These are phyloP conservation scores for Botrytis deweyae DNA, from an alignment of 2,329 filamentous ascomycete species.

Conservation along the genomic window DNA sequence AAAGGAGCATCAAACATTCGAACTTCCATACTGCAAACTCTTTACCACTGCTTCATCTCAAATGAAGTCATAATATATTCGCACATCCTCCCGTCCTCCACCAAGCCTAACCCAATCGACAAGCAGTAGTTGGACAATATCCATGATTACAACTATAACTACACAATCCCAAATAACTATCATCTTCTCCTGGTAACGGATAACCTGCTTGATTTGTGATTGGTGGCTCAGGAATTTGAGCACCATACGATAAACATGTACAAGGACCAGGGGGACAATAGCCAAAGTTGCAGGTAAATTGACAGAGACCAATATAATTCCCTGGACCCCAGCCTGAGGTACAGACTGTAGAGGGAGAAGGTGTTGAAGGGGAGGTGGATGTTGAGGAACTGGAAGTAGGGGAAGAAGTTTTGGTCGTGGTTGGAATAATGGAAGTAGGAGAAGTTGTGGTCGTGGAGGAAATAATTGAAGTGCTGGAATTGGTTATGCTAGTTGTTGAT, in stretches of 20 bases:
- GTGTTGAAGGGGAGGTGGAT: slow-evolving; percentile 17
- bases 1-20: neutral
- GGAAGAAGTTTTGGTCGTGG: neutral
- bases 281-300: slow-evolving; percentile 35
- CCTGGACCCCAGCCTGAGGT: slow-evolving; percentile 35
- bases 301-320: slow-evolving; percentile 43
- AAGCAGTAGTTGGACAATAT: slow-evolving; percentile 35
- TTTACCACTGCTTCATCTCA: neutral
- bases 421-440: neutral
- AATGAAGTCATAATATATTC: neutral
- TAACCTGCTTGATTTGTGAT: slow-evolving; percentile 39
- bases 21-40: neutral
- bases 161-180: slow-evolving; percentile 47
- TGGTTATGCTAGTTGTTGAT: neutral
- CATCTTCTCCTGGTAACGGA: slow-evolving; percentile 39
- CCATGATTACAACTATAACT: slow-evolving; percentile 48
- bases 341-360: slow-evolving; percentile 24
- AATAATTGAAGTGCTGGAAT: neutral
- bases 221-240: slow-evolving; percentile 27
- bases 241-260: slow-evolving; percentile 28
- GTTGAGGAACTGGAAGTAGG: slow-evolving; percentile 8
- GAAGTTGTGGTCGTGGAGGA: neutral
- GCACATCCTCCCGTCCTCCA: neutral
- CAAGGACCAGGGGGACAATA: slow-evolving; percentile 34
- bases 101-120: neutral